A percentile compares a stretch with the other conserved stretches of the same genome.
Evolutionary conservation across 495 filamentous ascomycete genomes (phyloP).

Genomic region (Hypoxylon fuscum): DNA sequence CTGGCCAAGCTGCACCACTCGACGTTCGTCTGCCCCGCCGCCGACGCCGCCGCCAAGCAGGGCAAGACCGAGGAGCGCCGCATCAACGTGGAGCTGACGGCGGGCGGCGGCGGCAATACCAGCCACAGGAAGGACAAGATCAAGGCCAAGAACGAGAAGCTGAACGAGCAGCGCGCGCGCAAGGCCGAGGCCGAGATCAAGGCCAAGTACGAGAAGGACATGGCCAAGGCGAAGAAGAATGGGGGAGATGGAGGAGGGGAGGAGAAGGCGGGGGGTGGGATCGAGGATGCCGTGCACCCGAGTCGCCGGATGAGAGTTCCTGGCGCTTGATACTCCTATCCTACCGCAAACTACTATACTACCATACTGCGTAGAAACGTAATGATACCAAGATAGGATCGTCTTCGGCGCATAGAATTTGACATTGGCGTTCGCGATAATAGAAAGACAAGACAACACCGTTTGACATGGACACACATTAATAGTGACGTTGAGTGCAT

Average conservation of each 20-base stretch:
- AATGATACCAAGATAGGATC: neutral
- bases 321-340: constrained; percentile 18
- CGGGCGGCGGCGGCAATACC: constrained; percentile 85
- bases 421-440: neutral
- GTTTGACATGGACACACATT: too few relatives aligned
- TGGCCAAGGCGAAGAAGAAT: constrained; percentile 57
- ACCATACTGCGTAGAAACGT: neutral
- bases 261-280: constrained; percentile 41
- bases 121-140: constrained; percentile 77
- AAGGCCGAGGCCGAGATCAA: too few relatives aligned
- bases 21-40: constrained; percentile 58
- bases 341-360: neutral
- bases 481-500: neutral
- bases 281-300: constrained; percentile 64
- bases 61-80: constrained; percentile 53
- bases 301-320: constrained; percentile 63
- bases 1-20: constrained; percentile 89
- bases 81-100: constrained; percentile 95
- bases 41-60: constrained; percentile 61
- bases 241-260: constrained; percentile 25
- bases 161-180: constrained; percentile 78
- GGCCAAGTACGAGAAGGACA: constrained; percentile 65
- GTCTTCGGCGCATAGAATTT: neutral
- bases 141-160: constrained; percentile 83
- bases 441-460: too few relatives aligned